Base-by-base conservation (phyloP, 306 rosid genomes). In the Lathyrus sativus region DNA sequence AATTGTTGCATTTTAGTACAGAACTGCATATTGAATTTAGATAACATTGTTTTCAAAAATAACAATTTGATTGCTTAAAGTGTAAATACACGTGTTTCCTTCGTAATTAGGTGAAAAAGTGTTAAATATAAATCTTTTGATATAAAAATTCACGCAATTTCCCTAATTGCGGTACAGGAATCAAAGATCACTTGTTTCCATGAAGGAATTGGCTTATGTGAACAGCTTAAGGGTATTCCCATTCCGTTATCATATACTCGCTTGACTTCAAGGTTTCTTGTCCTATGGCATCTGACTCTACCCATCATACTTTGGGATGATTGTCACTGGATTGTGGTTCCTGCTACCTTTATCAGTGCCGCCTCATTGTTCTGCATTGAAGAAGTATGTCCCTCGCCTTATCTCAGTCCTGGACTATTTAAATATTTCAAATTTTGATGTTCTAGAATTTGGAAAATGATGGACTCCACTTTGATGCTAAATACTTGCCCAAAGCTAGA, bases 251-350 rank as follows among this genome's bases (percentile, higher is more conserved):
- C 98, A 39, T 91, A 91, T 72, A 91, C 98, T 5, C 96, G 98
- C 68, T 81, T 91, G 87, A 91, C 98, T 33, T 91, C 98, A 57
- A 81, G 98, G 79, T 84, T 91, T 78, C 91, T 91, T 51, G 91
- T 91, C 75, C 78, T 91, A 13, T 91, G 98, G 98, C 90, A 89
- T 81, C 64, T 91, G 41, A 91, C 95, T 4, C 98, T 91, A 9
- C 98, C 98, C 43, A 64, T 91, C 84, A 91, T 89, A 70, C 95
- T 91, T 19, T 91, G 98, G 98, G 96, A 91, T 72, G 98, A 89
- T 38, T 91, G 98, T 68, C 96, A 84, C 7, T 91, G 98, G 98
- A 82, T 91, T 59, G 98, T 91, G 33, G 85, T 91, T 82, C 98
- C 98, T 39, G 96, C 98, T 42, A 91, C 98, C 63, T 91, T 91